Percentiles rank a stretch among this genome's conserved stretches.
phyloP scores from a whole-genome alignment of 495 filamentous ascomycete genomes.

The Aspergillus affinis region DNA sequence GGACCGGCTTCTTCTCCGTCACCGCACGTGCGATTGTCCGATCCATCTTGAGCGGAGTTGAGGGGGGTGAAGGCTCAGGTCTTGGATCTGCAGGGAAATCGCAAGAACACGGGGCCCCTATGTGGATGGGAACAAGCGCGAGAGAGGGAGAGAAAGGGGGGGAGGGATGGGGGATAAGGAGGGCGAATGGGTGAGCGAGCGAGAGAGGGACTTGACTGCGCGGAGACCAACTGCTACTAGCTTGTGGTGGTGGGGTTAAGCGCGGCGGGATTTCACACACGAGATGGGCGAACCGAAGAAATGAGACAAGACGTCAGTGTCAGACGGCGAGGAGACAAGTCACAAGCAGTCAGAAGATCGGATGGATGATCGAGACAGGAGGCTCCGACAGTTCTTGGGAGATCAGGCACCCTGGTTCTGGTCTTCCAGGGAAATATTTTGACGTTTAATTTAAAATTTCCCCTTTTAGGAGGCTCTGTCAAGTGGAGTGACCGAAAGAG shows the following conservation, averaged over 20 bases:
- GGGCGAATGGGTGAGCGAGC: slow-evolving; percentile 15
- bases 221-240: background rate
- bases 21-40: slow-evolving; percentile 66
- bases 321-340: too few relatives aligned
- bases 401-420: background rate
- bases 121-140: slow-evolving; percentile 11
- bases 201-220: slow-evolving; percentile 14
- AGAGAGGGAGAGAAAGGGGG: slow-evolving; percentile 9
- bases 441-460: background rate
- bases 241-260: slow-evolving; percentile 2
- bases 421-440: background rate
- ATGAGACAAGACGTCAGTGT: too few relatives aligned
- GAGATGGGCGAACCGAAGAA: slow-evolving; percentile 6
- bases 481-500: slow-evolving; percentile 1
- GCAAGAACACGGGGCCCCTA: slow-evolving; percentile 16
- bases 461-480: background rate
- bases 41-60: slow-evolving; percentile 38
- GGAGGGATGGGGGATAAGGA: slow-evolving; percentile 5
- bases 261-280: slow-evolving; percentile 20
- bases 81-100: slow-evolving; percentile 12
- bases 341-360: too few relatives aligned
- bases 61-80: slow-evolving; percentile 3
- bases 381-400: too few relatives aligned
- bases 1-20: slow-evolving; percentile 86
- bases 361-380: too few relatives aligned